A percentile compares a stretch with the other conserved stretches of the same genome.
Evolutionary conservation across 108 stramenopile species (phyloP).

Genomic region (Skeletonema grethae): DNA sequence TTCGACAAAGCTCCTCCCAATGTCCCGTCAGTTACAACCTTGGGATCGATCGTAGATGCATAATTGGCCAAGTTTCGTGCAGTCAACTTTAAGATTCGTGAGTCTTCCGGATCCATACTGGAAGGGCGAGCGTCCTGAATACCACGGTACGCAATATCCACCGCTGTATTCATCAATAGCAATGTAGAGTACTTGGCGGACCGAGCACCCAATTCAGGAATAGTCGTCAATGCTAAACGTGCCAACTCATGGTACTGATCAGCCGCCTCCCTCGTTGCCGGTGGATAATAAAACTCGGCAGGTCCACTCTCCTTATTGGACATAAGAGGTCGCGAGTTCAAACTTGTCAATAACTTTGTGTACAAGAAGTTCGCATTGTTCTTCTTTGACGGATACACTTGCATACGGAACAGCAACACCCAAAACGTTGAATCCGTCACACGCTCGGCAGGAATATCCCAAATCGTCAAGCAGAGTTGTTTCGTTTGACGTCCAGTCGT

Average conservation of each 20-base stretch:
- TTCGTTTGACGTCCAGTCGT: constrained; percentile 82
- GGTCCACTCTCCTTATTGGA: constrained; percentile 83
- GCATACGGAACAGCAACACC: constrained; percentile 89
- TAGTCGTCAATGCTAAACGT: constrained; percentile 73
- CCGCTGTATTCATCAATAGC: constrained; percentile 84
- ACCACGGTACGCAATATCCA: constrained; percentile 79
- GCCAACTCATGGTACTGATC: constrained; percentile 81
- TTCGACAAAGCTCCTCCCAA: constrained; percentile 68
- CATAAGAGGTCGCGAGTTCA: constrained; percentile 81
- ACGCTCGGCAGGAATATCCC: constrained; percentile 79
- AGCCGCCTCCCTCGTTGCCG: constrained; percentile 53
- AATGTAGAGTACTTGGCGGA: constrained; percentile 69
- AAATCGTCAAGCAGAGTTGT: constrained; percentile 85
- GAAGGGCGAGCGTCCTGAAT: constrained; percentile 73
- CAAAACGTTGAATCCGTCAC: constrained; percentile 87
- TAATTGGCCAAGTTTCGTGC: constrained; percentile 86
- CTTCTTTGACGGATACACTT: constrained; percentile 84
- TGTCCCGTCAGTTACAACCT: constrained; percentile 65
- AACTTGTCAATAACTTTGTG: constrained; percentile 78
- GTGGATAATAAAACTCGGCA: constrained; percentile 72
- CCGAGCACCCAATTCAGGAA: constrained; percentile 60
- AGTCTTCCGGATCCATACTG: constrained; percentile 90
- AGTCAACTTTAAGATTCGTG: constrained; percentile 83
- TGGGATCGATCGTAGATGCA: constrained; percentile 77
- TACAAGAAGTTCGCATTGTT: constrained; percentile 85